Conservation (phyloP, 129 eudicot genomes). For the Mikania micrantha region DNA sequence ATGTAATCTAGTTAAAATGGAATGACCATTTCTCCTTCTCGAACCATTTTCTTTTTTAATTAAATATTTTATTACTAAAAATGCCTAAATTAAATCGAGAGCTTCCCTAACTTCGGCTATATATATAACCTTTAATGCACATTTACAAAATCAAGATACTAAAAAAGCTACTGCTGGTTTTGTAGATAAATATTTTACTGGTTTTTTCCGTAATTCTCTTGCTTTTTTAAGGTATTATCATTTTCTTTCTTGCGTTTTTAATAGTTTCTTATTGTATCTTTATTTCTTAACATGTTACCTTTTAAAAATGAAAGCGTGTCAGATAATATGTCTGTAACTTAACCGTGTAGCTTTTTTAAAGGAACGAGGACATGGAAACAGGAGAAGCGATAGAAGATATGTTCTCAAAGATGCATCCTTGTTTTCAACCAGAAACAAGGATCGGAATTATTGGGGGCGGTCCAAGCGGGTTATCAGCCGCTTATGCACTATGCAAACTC, state of each 20-base stretch:
- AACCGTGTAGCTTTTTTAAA: not conserved
- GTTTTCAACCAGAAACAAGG: slow-evolving; percentile 37
- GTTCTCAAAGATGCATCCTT: slow-evolving; percentile 47
- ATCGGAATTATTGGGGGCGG: slow-evolving; percentile 60
- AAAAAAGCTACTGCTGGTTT: too few species aligned
- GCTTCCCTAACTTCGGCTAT: too few species aligned
- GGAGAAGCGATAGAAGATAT: slow-evolving; percentile 32
- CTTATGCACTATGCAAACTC: slow-evolving; percentile 52
- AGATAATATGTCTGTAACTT: not conserved
- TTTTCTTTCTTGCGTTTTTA: not conserved
- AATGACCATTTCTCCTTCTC: too few species aligned
- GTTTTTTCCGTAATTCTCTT: too few species aligned
- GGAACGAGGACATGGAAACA: slow-evolving; percentile 20
- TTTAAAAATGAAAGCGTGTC: not conserved
- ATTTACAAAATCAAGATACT: too few species aligned
- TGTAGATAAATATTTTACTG: too few species aligned
- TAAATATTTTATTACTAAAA: too few species aligned
- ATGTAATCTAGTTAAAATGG: too few species aligned
- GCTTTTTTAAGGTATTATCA: too few species aligned
- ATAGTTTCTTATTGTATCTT: not conserved
- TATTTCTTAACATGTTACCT: not conserved
- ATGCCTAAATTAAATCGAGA: too few species aligned
- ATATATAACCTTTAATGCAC: too few species aligned
- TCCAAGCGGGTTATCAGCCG: slow-evolving; percentile 57
- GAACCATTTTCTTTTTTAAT: too few species aligned